Base-by-base conservation (phyloP, 495 filamentous ascomycete species). In the Achaetomiella virescens region DNA sequence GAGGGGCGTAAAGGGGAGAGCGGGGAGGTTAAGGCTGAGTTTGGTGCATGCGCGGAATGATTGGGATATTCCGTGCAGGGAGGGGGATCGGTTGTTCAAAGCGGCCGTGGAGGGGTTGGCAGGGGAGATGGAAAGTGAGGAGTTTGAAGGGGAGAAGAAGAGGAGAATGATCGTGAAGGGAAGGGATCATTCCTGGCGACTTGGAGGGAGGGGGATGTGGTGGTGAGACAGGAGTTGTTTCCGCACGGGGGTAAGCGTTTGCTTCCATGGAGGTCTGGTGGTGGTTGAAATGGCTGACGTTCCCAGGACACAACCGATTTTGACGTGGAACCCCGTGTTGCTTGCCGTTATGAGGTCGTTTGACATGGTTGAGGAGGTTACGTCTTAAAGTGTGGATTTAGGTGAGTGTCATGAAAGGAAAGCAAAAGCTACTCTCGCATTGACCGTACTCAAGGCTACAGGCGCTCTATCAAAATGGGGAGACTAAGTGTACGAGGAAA, bases 1-100 rank as follows among this genome's bases (percentile, higher is more conserved):
- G 2, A 63, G 59, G 24, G 72, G 78, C 24, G 77, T 79, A 0
- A 74, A 72, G 33, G 76, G 72, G 52, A 41, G 63, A 10, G 46
- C 38, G 0, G 63, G 67, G 3, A 76, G 73, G 21, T 57, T 90
- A 15, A 78, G 84, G 50, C 69, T 95, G n/a, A 78, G 77, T n/a
- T 70, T 95, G 20, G 76, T 95, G 11, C 89, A 92, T 64, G 83
- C 89, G 15, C 77, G 73, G 49, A 81, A 92, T 61, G 89, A 95
- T 67, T 74, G 72, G 42, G 87, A 92, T 54, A 92, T 95, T 61
- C 84, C 88, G 0, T 88, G 78, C 69, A 70, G 61, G 52, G 78
- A 78, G 70, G 83, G 71, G 68, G 80, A 88, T 61, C 66, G 50
- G 62, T 64, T 87, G 24, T 79, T 81, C 54, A 68, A 69, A 20